Conservation (phyloP, 305 asterid species). For the Plantago rigida region DNA sequence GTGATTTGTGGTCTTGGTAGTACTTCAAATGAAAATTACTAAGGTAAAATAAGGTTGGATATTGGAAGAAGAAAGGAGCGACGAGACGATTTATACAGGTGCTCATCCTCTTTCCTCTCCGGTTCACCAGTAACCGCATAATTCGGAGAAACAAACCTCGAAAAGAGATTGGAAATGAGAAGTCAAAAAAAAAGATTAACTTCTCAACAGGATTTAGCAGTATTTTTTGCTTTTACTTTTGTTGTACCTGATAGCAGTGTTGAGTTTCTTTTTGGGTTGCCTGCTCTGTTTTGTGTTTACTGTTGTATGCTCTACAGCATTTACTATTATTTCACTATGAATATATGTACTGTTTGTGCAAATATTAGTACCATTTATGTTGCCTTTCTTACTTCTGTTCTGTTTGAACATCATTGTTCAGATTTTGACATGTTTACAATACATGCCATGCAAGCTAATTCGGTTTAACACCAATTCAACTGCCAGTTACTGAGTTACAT, state of each 20-base stretch:
- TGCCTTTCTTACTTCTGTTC: not conserved
- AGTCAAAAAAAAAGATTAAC: conserved; percentile 34
- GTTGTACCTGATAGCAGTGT: conserved; percentile 26
- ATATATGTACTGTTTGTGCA: conserved; percentile 32
- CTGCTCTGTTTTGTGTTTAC: conserved; percentile 27
- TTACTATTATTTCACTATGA: conserved; percentile 23
- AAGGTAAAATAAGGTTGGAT: conserved; percentile 42
- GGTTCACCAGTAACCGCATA: conserved; percentile 36
- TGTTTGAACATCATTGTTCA: too few relatives aligned
- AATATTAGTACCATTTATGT: conserved; percentile 6
- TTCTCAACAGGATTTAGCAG: conserved; percentile 28
- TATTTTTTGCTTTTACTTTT: conserved; percentile 18
- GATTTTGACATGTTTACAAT: too few relatives aligned
- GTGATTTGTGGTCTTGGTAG: conserved; percentile 45
- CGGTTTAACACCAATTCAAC: too few relatives aligned
- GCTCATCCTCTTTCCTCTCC: conserved; percentile 99
- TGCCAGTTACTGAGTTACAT: too few relatives aligned
- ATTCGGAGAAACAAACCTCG: conserved; percentile 26
- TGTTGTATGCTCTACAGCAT: conserved; percentile 52
- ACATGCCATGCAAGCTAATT: too few relatives aligned
- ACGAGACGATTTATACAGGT: conserved; percentile 63
- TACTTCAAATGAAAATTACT: conserved; percentile 25
- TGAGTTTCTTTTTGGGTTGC: conserved; percentile 25
- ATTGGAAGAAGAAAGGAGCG: conserved; percentile 75
- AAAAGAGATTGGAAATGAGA: conserved; percentile 32